A percentile compares a stretch with the other conserved stretches of the same genome.
phyloP scores from a whole-genome alignment of 75 land plant species.

The Selaginella tamariscina region DNA sequence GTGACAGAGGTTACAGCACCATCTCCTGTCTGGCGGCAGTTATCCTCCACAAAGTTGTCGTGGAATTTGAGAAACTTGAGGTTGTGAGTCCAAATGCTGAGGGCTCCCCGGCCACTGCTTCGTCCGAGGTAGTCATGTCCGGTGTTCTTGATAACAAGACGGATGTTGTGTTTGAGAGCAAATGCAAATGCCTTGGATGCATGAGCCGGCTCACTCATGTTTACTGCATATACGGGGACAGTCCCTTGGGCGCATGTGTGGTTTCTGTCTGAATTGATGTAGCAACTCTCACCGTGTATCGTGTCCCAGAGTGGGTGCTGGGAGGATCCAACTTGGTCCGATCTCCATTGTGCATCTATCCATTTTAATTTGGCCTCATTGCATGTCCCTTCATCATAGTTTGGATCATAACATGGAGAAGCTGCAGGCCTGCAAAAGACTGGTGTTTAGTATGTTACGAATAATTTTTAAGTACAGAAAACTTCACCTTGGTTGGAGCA shows the following conservation, averaged over 20 bases:
- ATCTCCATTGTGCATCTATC: conserved; percentile 14
- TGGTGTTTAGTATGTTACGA: no score
- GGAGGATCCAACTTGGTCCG: conserved; percentile 19
- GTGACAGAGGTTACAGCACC: no score
- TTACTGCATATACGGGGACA: conserved; percentile 20
- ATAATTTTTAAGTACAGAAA: no score
- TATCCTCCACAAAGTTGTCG: not conserved
- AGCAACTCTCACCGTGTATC: conserved; percentile 3
- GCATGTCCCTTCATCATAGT: conserved; percentile 9
- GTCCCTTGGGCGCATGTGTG: conserved; percentile 19
- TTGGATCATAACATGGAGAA: conserved; percentile 15
- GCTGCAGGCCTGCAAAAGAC: conserved; percentile 11
- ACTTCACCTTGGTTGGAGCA: no score
- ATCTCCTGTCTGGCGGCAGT: no score
- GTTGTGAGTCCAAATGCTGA: conserved; percentile 21
- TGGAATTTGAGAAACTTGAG: conserved; percentile 16
- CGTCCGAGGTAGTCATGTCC: conserved; percentile 27
- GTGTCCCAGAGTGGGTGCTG: conserved; percentile 20
- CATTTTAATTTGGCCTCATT: not conserved
- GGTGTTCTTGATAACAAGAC: conserved; percentile 23
- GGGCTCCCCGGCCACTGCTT: conserved; percentile 16
- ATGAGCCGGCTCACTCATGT: not conserved
- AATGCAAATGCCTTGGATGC: conserved; percentile 16
- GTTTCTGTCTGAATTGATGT: not conserved
- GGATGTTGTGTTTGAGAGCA: conserved; percentile 14